Conservation (phyloP, 2,329 filamentous ascomycete species). For the Colletotrichum orchidophilum region DNA sequence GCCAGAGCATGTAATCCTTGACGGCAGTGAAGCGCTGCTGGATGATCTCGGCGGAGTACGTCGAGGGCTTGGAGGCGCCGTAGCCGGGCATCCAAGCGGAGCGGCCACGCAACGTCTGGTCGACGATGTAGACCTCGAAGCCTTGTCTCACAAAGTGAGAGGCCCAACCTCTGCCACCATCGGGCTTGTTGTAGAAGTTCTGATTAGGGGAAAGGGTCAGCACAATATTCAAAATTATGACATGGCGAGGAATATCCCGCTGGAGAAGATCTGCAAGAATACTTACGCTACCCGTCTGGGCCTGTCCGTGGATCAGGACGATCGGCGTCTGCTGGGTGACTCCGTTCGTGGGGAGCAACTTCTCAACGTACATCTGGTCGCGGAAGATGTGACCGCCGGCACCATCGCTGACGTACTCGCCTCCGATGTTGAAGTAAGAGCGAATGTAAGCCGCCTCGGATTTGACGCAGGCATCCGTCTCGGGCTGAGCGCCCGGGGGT, state of each 20-base stretch:
- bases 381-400: conserved; percentile 43
- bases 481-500: not conserved
- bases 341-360: conserved; percentile 46
- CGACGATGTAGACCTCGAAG: conserved; percentile 57
- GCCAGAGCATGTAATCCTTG: conserved; percentile 46
- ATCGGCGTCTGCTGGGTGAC: conserved; percentile 44
- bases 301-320: conserved; percentile 54
- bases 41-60: conserved; percentile 46
- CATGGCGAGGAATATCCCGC: not conserved
- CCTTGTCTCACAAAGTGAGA: conserved; percentile 56
- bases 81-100: conserved; percentile 50
- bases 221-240: not conserved
- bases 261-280: conserved; percentile 4
- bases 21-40: conserved; percentile 50
- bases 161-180: conserved; percentile 57
- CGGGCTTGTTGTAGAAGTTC: conserved; percentile 58
- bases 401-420: conserved; percentile 44
- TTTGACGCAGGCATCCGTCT: not conserved
- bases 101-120: conserved; percentile 56
- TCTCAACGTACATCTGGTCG: conserved; percentile 65
- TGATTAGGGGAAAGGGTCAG: conserved; percentile 32
- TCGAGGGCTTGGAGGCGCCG: conserved; percentile 36
- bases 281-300: conserved; percentile 51
- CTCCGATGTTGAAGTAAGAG: conserved; percentile 48
- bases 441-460: conserved; percentile 37